Conservation (phyloP, 1,139 yeast species). For the Scheffersomyces quercinus region DNA sequence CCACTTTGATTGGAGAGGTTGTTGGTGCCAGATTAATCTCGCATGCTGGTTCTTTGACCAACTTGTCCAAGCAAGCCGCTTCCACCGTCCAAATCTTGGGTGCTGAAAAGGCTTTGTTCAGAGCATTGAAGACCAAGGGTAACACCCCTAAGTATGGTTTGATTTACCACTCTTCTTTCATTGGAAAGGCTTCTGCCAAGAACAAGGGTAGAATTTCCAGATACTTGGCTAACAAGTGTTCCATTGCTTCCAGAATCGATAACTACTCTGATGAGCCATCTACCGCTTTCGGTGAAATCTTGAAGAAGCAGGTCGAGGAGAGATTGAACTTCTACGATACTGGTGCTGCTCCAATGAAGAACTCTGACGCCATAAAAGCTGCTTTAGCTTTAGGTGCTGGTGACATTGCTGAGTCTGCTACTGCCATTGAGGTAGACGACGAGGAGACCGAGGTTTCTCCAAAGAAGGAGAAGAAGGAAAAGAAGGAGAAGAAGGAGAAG, state of each 20-base stretch:
- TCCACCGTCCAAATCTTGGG: constrained; percentile 98
- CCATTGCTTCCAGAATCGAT: constrained; percentile 98
- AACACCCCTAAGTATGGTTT: constrained; percentile 99
- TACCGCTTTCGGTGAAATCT: constrained; percentile 83
- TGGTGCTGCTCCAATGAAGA: constrained; percentile 96
- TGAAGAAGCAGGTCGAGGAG: constrained; percentile 97
- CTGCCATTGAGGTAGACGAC: constrained; percentile 33
- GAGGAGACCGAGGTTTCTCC: constrained; percentile 39
- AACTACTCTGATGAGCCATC: constrained; percentile 88
- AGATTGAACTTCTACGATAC: constrained; percentile 94
- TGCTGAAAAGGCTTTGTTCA: constrained; percentile 98
- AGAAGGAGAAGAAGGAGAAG: constrained; percentile 53
- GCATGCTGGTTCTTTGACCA: constrained; percentile 96
- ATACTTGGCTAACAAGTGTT: constrained; percentile 97
- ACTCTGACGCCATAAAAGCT: constrained; percentile 88
- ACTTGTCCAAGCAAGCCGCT: constrained; percentile 96
- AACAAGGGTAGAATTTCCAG: constrained; percentile 99
- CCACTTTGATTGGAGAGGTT: constrained; percentile 96
- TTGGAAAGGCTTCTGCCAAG: constrained; percentile 96
- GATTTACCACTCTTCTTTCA: constrained; percentile 93
- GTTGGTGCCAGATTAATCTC: constrained; percentile 98
- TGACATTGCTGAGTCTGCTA: constrained; percentile 24
- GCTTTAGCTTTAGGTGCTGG: constrained; percentile 71
- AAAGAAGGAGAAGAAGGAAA: constrained; percentile 56
- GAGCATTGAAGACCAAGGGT: constrained; percentile 97